These are phyloP conservation scores for Talaromyces sp. DNA, from an alignment of 2,329 filamentous ascomycete species.

Conservation along the genomic window DNA sequence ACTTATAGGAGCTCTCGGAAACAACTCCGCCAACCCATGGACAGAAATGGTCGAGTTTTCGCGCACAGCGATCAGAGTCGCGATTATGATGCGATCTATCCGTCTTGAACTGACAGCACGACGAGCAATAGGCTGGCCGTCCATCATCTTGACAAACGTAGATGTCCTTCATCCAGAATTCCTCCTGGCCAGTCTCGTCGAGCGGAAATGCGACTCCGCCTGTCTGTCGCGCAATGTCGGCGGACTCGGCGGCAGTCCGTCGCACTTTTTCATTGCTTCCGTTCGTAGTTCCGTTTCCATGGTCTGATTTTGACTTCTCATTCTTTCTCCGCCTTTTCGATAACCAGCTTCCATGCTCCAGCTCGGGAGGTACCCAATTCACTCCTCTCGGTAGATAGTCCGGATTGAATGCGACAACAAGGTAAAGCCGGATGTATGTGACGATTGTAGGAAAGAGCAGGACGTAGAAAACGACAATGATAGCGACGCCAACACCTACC, in stretches of 20 bases:
- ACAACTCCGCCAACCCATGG: slow-evolving; percentile 95
- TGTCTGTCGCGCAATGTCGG: slow-evolving; percentile 26
- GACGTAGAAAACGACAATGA: slow-evolving; percentile 71
- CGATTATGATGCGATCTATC: slow-evolving; percentile 85
- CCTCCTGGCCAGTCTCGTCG: slow-evolving; percentile 68
- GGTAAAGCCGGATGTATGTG: slow-evolving; percentile 70
- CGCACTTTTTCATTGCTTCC: slow-evolving; percentile 28
- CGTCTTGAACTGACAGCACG: slow-evolving; percentile 82
- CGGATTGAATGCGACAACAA: slow-evolving; percentile 67
- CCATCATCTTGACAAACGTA: slow-evolving; percentile 84
- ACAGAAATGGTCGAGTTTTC: slow-evolving; percentile 94
- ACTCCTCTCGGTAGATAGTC: slow-evolving; percentile 69
- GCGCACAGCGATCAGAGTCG: slow-evolving; percentile 75
- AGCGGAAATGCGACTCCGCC: slow-evolving; percentile 37
- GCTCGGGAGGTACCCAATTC: slow-evolving; percentile 2
- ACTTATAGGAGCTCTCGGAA: slow-evolving; percentile 82
- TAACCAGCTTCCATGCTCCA: slow-evolving; percentile 8
- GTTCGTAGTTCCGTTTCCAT: slow-evolving; percentile 28
- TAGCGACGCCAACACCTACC: slow-evolving; percentile 61
- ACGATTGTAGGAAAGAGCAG: slow-evolving; percentile 65
- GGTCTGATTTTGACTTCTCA: slow-evolving; percentile 25
- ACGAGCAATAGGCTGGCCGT: slow-evolving; percentile 79
- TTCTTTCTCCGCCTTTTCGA: slow-evolving; percentile 26
- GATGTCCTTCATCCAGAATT: slow-evolving; percentile 77
- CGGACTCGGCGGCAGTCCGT: slow-evolving; percentile 9